Base-by-base conservation (phyloP, 2,329 filamentous ascomycete species). In the Sclerotinia sclerotiorum region DNA sequence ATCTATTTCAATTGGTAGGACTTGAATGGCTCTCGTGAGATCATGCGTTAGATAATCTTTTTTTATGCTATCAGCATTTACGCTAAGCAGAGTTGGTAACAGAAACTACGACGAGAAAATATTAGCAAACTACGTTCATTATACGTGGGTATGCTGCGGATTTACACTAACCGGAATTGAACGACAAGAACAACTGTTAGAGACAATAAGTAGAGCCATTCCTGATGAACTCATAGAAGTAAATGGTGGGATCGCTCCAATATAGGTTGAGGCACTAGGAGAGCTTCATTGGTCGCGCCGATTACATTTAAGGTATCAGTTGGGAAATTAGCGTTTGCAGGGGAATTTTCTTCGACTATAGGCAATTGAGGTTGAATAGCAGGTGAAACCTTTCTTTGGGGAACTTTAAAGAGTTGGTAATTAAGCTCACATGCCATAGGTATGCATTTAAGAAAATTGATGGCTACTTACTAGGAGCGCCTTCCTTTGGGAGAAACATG, bases 251-350 rank as follows among this genome's bases (percentile, higher is more conserved):
- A 5, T 13, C 0, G 52, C 19, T 19, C 19, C 29, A n/a, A 8
- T 35, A 2, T 19, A 35, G 32, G 21, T 32, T 21, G 29, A 1
- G 29, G 52, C 5, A 35, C 10, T 13, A 29, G 29, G 52, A 15
- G 4, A n/a, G 19, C 52, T 13, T 19, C 10, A 10, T 46, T 15
- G 5, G 11, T 61, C 21, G 11, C 21, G 35, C 32, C 55, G 3
- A 11, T 13, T n/a, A 21, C 19, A 32, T 3, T 5, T 17, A 19
- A 11, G 17, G 10, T 48, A 61, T 6, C 5, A 35, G 11, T 10
- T 24, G 42, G 0, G 1, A 5, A 5, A 17, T 61, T 4, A 0
- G 10, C 21, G 13, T 3, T 19, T 4, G 8, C 13, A 27, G 8
- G 39, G 10, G 29, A 11, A 51, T 27, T 5, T 13, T 29, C 46